These are phyloP conservation scores for Mortierella alpina DNA, from an alignment of 192 early-diverging fungal species.

Conservation along the genomic window DNA sequence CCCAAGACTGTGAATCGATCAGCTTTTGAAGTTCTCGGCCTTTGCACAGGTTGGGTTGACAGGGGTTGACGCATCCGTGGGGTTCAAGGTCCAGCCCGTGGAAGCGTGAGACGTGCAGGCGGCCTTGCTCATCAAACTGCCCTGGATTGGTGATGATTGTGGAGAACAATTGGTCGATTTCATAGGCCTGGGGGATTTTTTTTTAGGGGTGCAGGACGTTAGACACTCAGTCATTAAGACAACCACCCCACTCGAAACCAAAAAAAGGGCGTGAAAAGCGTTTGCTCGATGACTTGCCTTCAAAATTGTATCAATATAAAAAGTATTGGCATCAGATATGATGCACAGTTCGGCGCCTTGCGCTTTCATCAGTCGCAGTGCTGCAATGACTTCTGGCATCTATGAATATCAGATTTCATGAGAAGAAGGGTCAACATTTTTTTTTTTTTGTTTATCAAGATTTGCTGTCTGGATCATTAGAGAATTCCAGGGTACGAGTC, in stretches of 20 bases:
- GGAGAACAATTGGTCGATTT: constrained; percentile 56
- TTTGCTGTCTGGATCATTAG: too few relatives aligned
- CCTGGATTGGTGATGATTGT: constrained; percentile 71
- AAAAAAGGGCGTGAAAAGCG: neutral
- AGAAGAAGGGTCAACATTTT: neutral
- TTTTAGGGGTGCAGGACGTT: too few relatives aligned
- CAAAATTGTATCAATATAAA: constrained; percentile 70
- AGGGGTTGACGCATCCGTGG: constrained; percentile 63
- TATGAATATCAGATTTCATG: constrained; percentile 6
- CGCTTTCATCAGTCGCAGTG: constrained; percentile 55
- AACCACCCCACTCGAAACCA: neutral
- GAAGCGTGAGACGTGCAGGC: constrained; percentile 58
- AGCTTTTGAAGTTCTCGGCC: constrained; percentile 56
- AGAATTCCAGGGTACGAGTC: neutral
- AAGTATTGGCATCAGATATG: constrained; percentile 71
- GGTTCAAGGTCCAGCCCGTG: constrained; percentile 46
- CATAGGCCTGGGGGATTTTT: constrained; percentile 50
- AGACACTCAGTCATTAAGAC: neutral
- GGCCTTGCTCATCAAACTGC: constrained; percentile 52
- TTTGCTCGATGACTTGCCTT: constrained; percentile 51
- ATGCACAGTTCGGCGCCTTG: constrained; percentile 63
- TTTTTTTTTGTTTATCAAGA: too few relatives aligned
- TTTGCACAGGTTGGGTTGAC: constrained; percentile 73
- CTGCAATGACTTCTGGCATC: constrained; percentile 59
- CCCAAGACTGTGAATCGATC: constrained; percentile 40